phyloP scores from a whole-genome alignment of 169 alveolate species.

The Blepharisma undulans region DNA sequence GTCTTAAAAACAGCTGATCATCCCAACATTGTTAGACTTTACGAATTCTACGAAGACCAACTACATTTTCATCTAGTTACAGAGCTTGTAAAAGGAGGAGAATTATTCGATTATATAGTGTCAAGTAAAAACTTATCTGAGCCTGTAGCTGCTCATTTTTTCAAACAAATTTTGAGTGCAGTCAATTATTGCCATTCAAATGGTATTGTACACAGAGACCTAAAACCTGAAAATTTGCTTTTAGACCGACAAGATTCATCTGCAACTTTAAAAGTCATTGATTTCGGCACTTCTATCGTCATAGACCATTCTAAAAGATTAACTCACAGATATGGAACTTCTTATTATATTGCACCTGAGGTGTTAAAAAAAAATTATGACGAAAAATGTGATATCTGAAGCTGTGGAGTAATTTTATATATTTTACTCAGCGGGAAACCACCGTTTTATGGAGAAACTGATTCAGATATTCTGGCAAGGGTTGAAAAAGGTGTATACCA shows the following conservation, averaged over 20 bases:
- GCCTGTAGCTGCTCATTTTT: constrained; percentile 72
- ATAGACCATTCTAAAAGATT: constrained; percentile 68
- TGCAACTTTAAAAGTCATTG: constrained; percentile 73
- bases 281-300: constrained; percentile 79
- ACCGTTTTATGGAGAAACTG: constrained; percentile 2
- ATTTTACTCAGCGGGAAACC: constrained; percentile 54
- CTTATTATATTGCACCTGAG: constrained; percentile 35
- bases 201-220: constrained; percentile 79
- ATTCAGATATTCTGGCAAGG: background rate
- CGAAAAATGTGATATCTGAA: constrained; percentile 78
- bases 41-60: constrained; percentile 57
- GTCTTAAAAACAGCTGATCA: constrained; percentile 7
- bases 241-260: constrained; percentile 57
- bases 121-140: constrained; percentile 65
- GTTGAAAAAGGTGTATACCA: constrained; percentile 70
- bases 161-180: constrained; percentile 79
- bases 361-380: constrained; percentile 52
- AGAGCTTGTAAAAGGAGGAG: constrained; percentile 78
- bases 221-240: constrained; percentile 82
- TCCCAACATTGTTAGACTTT: constrained; percentile 61
- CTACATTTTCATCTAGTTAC: constrained; percentile 51
- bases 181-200: constrained; percentile 79
- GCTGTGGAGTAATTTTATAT: constrained; percentile 71
- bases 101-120: constrained; percentile 73
- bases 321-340: constrained; percentile 60